Base-by-base conservation (phyloP, 768 basidiomycete species). In the Hypholoma sublateritium region DNA sequence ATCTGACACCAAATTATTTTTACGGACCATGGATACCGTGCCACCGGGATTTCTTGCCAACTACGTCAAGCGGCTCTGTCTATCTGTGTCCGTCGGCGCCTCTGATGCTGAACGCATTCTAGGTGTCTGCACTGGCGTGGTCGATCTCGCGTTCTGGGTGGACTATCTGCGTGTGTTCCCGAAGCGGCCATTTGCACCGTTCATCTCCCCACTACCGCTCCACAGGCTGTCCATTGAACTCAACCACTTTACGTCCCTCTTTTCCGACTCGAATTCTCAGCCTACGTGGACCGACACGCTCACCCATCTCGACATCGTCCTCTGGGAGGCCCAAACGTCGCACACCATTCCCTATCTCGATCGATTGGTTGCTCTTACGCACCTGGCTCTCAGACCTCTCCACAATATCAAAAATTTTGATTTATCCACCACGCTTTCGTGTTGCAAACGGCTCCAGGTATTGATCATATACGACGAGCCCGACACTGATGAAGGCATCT, bases 71-170 rank as follows among this genome's bases (percentile, higher is more conserved):
- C 67, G 65, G 46, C 67, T 79, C 6, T 78, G 76, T 58, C 56
- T 79, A 54, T 70, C 75, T 4, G 66, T 69, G 2, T 69, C 69
- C 13, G 70, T 75, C 36, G 50, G 54, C n/a, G 59, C 65, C 28
- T 24, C 35, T n/a, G 58, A 71, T 51, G 71, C 74, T 14, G 62
- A 59, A 39, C 62, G 55, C n/a, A 70, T 78, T 43, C 63, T 78
- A 13, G 57, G 60, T 14, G 65, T 67, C 17, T 79, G 78, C 62
- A 73, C 67, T 2, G 72, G 75, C 16, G 70, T 75, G 43, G 60
- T 65, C 34, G 69, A 69, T 44, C 66, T 79, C 21, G 75, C 73
- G 6, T 72, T 75, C 44, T 77, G 75, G 75, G 68, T 74, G 28
- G 69, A 74, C 47, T 71, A 69, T 52, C 56, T 70, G 36, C 57